Percentiles rank a stretch among this genome's conserved stretches.
These are phyloP conservation scores for Penicillium mononematosum DNA, from an alignment of 495 filamentous ascomycete genomes.

Conservation along the genomic window DNA sequence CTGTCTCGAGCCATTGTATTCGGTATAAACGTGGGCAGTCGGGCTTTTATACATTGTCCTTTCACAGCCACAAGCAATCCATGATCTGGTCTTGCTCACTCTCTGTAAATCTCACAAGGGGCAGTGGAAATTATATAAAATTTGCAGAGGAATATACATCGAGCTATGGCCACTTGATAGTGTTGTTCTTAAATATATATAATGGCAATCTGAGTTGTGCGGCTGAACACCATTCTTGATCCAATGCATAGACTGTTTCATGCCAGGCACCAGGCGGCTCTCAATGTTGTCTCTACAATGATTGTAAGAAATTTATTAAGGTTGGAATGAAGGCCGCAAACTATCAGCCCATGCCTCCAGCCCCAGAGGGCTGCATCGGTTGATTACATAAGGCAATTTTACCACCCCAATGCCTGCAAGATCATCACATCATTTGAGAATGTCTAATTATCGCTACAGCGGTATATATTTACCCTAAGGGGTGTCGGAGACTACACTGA, in stretches of 20 bases:
- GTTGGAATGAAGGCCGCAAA: not conserved
- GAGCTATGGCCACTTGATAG: not conserved
- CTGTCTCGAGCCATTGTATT: too few species aligned
- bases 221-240: not conserved
- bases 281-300: not conserved
- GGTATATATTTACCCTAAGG: too few species aligned
- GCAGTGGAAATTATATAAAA: not conserved
- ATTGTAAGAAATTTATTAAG: not conserved
- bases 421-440: too few species aligned
- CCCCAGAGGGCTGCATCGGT: too few species aligned
- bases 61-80: not conserved
- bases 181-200: not conserved
- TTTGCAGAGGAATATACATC: not conserved
- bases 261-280: not conserved
- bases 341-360: not conserved
- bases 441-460: too few species aligned
- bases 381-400: not conserved
- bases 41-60: not conserved
- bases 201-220: not conserved
- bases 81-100: not conserved
- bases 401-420: too few species aligned
- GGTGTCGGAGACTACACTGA: too few species aligned
- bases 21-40: not conserved
- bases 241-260: not conserved
- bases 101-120: not conserved